phyloP scores from a whole-genome alignment of 352 stramenopile species.

The Pilasporangium apinafurcum region DNA sequence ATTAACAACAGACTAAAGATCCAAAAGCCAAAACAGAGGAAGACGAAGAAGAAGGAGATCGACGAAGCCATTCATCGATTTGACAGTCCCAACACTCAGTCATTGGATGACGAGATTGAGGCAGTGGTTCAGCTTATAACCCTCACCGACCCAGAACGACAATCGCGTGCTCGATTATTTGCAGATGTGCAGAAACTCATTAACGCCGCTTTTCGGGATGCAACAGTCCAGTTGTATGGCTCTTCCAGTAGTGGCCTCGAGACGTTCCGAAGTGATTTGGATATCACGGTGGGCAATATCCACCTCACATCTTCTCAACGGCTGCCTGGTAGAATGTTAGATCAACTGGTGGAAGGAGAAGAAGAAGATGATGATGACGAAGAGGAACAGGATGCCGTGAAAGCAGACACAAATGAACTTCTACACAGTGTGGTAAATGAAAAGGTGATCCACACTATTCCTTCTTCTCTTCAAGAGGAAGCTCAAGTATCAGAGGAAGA shows the following conservation, averaged over 20 bases:
- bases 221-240: conserved; percentile 54
- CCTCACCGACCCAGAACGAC: conserved; percentile 32
- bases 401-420: conserved; percentile 7
- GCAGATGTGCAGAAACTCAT: conserved; percentile 40
- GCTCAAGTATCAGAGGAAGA: conserved; percentile 18
- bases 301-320: conserved; percentile 8
- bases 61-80: not conserved
- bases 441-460: too few species aligned
- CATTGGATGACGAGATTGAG: conserved; percentile 39
- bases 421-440: too few species aligned
- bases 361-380: conserved; percentile 3
- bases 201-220: conserved; percentile 22
- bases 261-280: conserved; percentile 70
- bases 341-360: conserved; percentile 4
- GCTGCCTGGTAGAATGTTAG: conserved; percentile 6
- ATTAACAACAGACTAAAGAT: too few species aligned
- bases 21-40: too few species aligned
- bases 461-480: not conserved
- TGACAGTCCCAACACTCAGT: conserved; percentile 1
- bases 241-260: conserved; percentile 66
- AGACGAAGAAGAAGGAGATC: not conserved
- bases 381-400: conserved; percentile 3
- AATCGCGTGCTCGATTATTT: conserved; percentile 29
- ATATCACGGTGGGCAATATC: conserved; percentile 64
- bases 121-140: conserved; percentile 35